phyloP scores from a whole-genome alignment of 2,329 filamentous ascomycete species.

The Fulvia fulva region DNA sequence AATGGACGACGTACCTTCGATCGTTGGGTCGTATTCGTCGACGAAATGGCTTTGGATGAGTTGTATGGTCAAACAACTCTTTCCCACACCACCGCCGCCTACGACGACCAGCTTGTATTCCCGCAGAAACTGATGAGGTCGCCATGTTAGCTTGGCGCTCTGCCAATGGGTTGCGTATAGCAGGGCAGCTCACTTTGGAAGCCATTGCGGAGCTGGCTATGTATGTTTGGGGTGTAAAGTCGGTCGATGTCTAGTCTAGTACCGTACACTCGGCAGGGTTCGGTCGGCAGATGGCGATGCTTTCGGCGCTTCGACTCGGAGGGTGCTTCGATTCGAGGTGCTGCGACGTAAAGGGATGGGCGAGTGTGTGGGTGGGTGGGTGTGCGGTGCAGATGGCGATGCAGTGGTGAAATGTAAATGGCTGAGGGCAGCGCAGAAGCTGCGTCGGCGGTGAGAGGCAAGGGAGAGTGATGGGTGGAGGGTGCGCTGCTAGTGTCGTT shows the following conservation, averaged over 20 bases:
- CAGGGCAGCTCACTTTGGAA: conserved; percentile 30
- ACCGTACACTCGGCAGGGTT: background rate
- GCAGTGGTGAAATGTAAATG: background rate
- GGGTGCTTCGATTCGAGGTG: background rate
- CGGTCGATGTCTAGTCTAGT: conserved; percentile 1
- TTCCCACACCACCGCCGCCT: conserved; percentile 96
- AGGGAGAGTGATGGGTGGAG: conserved; percentile 1
- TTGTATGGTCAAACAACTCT: conserved; percentile 98
- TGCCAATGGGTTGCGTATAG: background rate
- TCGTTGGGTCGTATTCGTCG: conserved; percentile 98
- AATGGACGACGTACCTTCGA: conserved; percentile 69
- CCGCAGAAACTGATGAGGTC: conserved; percentile 45
- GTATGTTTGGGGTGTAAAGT: background rate
- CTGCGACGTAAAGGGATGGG: background rate
- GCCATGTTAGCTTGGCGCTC: conserved; percentile 9
- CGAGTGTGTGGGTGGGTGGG: background rate
- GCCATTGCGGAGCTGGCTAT: conserved; percentile 26
- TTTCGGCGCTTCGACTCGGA: background rate
- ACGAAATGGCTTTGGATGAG: conserved; percentile 82
- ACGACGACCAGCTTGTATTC: conserved; percentile 74
- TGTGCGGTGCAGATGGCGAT: background rate
- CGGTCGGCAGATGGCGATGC: background rate
- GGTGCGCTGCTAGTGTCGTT: background rate
- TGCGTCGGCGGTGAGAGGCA: conserved; percentile 6
- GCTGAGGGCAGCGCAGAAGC: conserved; percentile 2